A percentile compares a stretch with the other conserved stretches of the same genome.
phyloP scores from a whole-genome alignment of 2,329 filamentous ascomycete species.

The Penicillium sp. region DNA sequence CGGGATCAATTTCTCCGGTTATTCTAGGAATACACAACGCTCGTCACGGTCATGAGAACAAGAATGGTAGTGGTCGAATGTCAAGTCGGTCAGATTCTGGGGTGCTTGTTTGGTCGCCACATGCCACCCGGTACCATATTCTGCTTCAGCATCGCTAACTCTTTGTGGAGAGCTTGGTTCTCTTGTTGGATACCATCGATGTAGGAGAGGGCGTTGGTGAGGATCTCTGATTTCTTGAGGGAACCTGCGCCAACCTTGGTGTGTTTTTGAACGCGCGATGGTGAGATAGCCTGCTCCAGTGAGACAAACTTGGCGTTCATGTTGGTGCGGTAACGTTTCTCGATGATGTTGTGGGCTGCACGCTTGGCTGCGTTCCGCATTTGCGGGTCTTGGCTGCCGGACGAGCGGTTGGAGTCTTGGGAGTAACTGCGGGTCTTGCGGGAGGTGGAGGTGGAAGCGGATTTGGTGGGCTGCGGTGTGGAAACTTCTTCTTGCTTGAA shows the following conservation, averaged over 20 bases:
- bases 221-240: slow-evolving; percentile 42
- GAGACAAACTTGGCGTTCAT: slow-evolving; percentile 46
- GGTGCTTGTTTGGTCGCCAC: slow-evolving; percentile 25
- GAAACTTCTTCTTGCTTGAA: slow-evolving; percentile 28
- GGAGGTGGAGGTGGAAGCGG: slow-evolving; percentile 12
- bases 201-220: slow-evolving; percentile 39
- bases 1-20: slow-evolving; percentile 7
- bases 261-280: slow-evolving; percentile 26
- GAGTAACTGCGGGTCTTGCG: slow-evolving; percentile 32
- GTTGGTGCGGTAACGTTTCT: slow-evolving; percentile 46
- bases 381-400: slow-evolving; percentile 23
- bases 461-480: slow-evolving; percentile 16
- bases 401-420: slow-evolving; percentile 25
- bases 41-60: slow-evolving; percentile 20
- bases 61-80: not conserved
- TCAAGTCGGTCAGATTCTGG: slow-evolving; percentile 3
- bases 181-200: slow-evolving; percentile 40
- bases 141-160: slow-evolving; percentile 34
- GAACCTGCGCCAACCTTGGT: slow-evolving; percentile 32
- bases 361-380: slow-evolving; percentile 41
- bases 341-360: slow-evolving; percentile 45
- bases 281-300: slow-evolving; percentile 39
- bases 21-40: slow-evolving; percentile 21
- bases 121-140: slow-evolving; percentile 26
- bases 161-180: slow-evolving; percentile 36